Base-by-base conservation (phyloP, 2,329 filamentous ascomycete species). In the Hypoxylon sp. region DNA sequence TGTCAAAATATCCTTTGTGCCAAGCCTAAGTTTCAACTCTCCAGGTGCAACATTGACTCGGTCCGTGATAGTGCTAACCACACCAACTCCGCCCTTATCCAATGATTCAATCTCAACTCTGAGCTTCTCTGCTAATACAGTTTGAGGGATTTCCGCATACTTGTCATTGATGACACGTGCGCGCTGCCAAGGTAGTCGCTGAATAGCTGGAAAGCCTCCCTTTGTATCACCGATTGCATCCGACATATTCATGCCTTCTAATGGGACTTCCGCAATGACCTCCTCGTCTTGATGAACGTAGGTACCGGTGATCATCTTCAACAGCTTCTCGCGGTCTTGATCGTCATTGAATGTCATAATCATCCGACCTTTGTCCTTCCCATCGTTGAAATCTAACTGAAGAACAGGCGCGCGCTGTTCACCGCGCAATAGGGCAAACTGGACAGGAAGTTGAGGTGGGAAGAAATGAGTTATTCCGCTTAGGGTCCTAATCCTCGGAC, bases 1-100 rank as follows among this genome's bases (percentile, higher is more conserved):
- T 13, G 88, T 82, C 53, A 88, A 88, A 21, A 85, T 84, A 58
- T 88, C 86, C 60, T 85, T 83, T 32, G 91, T 86, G 70, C 91
- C 88, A 34, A 93, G 82, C 30, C 88, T 85, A 52, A 94, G 78
- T 73, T 88, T 88, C 72, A 93, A 77, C 79, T 93, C 91, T n/a
- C 91, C 91, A 10, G 90, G 90, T 1, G 86, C 90, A 73, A 97
- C 84, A 72, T 97, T 97, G 75, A 97, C 85, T 38, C 94, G 88
- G 79, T 98, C 94, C 1, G 92, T 93, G 14, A 97, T 83, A 45
- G 90, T 93, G 52, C 93, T 93, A 71, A 77, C 71, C 19, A 79
- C 74, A 5, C 76, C 75, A 38, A 74, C 70, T 23, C 76, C 76
- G 17, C 70, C 70, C 63, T 74, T 76, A 58, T 90, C 89, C 67